Evolutionary conservation across 768 basidiomycete species (phyloP).

Genomic region (Psilocybe cyanescens): DNA sequence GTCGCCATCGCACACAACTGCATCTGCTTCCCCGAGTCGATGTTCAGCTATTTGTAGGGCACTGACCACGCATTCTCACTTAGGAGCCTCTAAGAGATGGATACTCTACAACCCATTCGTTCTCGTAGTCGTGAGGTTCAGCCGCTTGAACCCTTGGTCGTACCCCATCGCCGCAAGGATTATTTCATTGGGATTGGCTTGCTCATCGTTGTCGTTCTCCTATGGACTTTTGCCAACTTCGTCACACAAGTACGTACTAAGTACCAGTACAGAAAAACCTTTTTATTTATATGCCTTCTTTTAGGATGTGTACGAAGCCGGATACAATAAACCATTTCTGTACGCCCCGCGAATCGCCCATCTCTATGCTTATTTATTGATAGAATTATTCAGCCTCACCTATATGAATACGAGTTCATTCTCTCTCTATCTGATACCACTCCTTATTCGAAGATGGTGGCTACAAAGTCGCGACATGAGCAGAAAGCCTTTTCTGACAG

Average conservation of each 20-base stretch:
- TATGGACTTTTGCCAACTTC: constrained; percentile 92
- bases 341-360: constrained; percentile 12
- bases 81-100: constrained; percentile 12
- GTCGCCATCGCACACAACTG: neutral
- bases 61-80: neutral
- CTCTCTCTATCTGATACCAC: constrained; percentile 38
- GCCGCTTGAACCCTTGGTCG: neutral
- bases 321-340: constrained; percentile 93
- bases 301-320: constrained; percentile 56
- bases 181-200: constrained; percentile 66
- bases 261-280: neutral
- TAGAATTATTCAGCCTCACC: constrained; percentile 38
- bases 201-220: constrained; percentile 73
- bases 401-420: constrained; percentile 95
- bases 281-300: neutral
- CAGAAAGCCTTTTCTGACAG: neutral
- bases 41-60: neutral
- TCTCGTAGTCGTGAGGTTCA: neutral
- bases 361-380: neutral
- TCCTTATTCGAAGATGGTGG: constrained; percentile 28
- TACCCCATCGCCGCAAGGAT: constrained; percentile 30
- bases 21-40: neutral
- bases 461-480: constrained; percentile 4
- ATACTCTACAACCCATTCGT: neutral
- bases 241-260: constrained; percentile 68